A percentile compares a stretch with the other conserved stretches of the same genome.
Conservation (phyloP, 23 red algal species). For the Agarophyton chilense region DNA sequence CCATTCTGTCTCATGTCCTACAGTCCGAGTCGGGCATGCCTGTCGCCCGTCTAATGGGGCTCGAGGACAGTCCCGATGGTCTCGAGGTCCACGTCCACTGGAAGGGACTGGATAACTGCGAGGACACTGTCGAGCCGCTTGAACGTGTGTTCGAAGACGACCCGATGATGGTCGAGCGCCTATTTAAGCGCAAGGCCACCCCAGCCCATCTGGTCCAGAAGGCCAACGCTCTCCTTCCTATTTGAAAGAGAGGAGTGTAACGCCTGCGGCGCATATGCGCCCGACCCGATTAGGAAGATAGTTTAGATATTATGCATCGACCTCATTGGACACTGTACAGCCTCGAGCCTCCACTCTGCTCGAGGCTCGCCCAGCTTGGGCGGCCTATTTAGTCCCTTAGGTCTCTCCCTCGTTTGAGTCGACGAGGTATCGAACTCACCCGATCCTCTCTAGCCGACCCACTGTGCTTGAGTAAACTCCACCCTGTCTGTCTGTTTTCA, state of each 20-base stretch:
- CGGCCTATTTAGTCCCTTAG: too few species aligned
- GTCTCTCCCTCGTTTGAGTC: too few species aligned
- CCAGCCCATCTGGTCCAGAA: not conserved
- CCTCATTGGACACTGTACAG: too few species aligned
- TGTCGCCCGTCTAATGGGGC: not conserved
- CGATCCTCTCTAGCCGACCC: too few species aligned
- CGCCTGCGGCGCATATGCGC: not conserved
- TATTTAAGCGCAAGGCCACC: not conserved
- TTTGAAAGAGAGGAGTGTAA: constrained; percentile 3
- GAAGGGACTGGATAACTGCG: not conserved
- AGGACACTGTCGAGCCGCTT: constrained; percentile 6
- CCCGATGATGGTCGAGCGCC: not conserved
- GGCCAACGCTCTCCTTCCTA: not conserved
- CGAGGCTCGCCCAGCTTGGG: too few species aligned
- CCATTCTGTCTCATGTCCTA: not conserved
- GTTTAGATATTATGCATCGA: too few species aligned
- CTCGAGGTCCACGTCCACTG: not conserved
- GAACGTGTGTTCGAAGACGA: constrained; percentile 1
- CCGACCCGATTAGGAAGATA: too few species aligned
- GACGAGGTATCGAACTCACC: too few species aligned
- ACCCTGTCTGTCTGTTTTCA: too few species aligned
- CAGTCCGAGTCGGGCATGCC: not conserved
- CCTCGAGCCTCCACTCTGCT: too few species aligned
- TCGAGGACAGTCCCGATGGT: not conserved
- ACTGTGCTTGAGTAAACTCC: too few species aligned